phyloP scores from a whole-genome alignment of 306 rosid species.

The Begonia loranthoides region DNA sequence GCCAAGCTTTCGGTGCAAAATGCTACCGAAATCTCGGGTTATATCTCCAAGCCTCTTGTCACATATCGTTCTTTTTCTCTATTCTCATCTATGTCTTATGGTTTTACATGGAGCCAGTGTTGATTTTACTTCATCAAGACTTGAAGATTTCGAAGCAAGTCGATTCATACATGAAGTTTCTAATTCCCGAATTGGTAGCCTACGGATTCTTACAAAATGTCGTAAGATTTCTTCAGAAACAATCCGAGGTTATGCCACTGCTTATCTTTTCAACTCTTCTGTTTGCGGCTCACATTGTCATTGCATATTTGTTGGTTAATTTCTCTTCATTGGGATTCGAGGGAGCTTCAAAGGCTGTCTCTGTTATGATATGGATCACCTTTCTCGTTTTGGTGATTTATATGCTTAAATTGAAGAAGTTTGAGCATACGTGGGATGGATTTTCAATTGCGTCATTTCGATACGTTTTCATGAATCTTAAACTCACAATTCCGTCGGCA shows the following conservation, averaged over 20 bases:
- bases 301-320: constrained; percentile 43
- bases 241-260: constrained; percentile 46
- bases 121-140: constrained; percentile 52
- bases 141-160: constrained; percentile 37
- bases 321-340: constrained; percentile 28
- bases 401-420: constrained; percentile 27
- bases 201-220: constrained; percentile 52
- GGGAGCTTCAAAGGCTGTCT: constrained; percentile 58
- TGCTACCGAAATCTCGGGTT: constrained; percentile 48
- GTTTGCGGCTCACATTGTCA: constrained; percentile 24
- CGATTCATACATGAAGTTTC: constrained; percentile 38
- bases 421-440: constrained; percentile 58
- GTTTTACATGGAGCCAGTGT: constrained; percentile 41
- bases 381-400: constrained; percentile 19
- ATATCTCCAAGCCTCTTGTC: constrained; percentile 68
- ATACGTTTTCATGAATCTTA: constrained; percentile 29
- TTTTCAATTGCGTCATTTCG: constrained; percentile 38
- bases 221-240: constrained; percentile 65
- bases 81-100: constrained; percentile 36
- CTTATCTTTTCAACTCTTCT: constrained; percentile 37
- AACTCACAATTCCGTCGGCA: constrained; percentile 63
- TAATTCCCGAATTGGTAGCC: constrained; percentile 59
- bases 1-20: constrained; percentile 70
- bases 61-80: constrained; percentile 41
- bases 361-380: constrained; percentile 53